Base-by-base conservation (phyloP, 306 rosid genomes). In the cucumber (Cucumis sativus) region DNA sequence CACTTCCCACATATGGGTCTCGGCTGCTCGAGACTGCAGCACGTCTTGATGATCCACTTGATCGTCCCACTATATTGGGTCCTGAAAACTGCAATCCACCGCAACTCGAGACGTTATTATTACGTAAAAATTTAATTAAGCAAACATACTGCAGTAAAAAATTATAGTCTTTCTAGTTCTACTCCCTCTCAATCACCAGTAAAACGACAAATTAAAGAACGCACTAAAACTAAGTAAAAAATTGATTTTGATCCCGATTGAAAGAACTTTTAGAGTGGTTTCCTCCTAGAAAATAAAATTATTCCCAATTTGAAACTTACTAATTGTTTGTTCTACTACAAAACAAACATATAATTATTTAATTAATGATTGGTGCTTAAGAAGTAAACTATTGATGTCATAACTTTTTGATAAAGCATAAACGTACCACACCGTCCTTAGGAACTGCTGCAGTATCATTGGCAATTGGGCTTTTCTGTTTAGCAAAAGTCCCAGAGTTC, bases 31-130 rank as follows among this genome's bases (percentile, higher is more conserved):
- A 88, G 79, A 84, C 89, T 70, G 91, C 96, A 61, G 85, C 94
- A 59, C 93, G 93, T 87, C 97, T 88, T n/a, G 93, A 83, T 77
- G 97, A 88, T 78, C 96, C 98, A 82, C 92, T 84, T 23, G 98
- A 84, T 75, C 89, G 90, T 60, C 96, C 97, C 82, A 88, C 63
- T 10, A 79, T 80, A 78, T 86, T 90, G 78, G 90, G 59, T 60
- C 79, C 79, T 68, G 89, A 67, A 75, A 87, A 76, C 97, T 94
- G 92, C 89, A 83, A 37, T 56, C 12, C 68, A 7, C 2, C 4
- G 15, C 6, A 33, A 62, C 20, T 28, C 10, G 0, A 10, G 33
- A 21, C 33, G 9, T 43, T 10, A 43, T 20, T 5, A n/a, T 33
- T 20, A 20, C 20, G 11, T 41, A 41, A 28, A 41, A 41, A 41